Evolutionary conservation across 2,329 filamentous ascomycete species (phyloP), one percentile per base, ranked within the genome.

Genomic region (Colletotrichum falcatum): DNA sequence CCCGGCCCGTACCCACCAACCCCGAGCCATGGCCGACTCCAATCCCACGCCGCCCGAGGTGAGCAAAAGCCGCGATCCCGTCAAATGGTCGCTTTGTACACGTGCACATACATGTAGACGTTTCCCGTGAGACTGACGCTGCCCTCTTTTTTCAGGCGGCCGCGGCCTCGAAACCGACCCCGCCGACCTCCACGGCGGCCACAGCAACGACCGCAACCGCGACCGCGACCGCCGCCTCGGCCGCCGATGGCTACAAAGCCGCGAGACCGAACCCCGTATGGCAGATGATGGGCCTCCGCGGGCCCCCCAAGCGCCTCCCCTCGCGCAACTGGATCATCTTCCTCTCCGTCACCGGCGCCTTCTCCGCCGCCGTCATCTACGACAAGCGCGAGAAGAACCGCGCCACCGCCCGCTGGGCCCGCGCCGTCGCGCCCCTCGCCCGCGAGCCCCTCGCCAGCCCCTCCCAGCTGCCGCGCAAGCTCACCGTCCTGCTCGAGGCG

Each of bases 241-340:
- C 74, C 54, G 76, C 69, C 35, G 72, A 76, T 61, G 64, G 75
- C 71, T 77, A 82, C 78, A 84, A 87, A 74, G 79, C 82, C 72
- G 76, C 83, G 56, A 81, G 85, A 76, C 85, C 87, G 60, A 95
- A 95, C 81, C 92, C 91, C 53, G 92, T 90, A 64, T 88, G 94
- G 76, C 89, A 89, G 73, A 92, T 93, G 87, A 90, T 96, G 83
- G 95, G 95, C 67, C 85, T 99, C 69, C 95, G 95, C 61, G 92
- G 91, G 74, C 89, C 98, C 72, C 92, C 93, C 70, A 88, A 91
- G 75, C 94, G 90, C 81, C 89, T 99, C 23, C 96, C 96, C 9
- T 98, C 95, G 23, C 92, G 96, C 72, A 98, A 98, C 80, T 99
- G 96, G 96, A 90, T 96, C 83, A 98, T 99, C 77, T 99, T 99